Base-by-base conservation (phyloP, 371 early-diverging fungal species). In the Zopfochytrium polystomum region DNA sequence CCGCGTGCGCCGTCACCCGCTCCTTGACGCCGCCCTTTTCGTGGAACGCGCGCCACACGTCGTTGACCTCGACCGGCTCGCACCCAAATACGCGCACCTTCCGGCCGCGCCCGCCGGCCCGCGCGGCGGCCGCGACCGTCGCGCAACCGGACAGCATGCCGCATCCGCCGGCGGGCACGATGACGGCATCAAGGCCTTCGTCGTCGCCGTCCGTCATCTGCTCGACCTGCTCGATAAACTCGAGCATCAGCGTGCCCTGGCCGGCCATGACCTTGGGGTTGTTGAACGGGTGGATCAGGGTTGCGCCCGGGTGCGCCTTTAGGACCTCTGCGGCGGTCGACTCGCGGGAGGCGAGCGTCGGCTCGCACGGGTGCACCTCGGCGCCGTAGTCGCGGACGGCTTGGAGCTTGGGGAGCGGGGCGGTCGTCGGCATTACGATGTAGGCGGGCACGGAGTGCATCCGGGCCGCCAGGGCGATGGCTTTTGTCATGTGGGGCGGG, bases 71-170 rank as follows among this genome's bases (percentile, higher is more conserved):
- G 3, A 27, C 52, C 1, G 85, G 83, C 60, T 82, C 85, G 13
- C 78, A 81, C 2, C 71, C 83, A 68, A 77, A 81, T 0, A 84
- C 67, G 11, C 55, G 45, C 18, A 59, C 23, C 46, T 20, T 22
- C n/a, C n/a, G n/a, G n/a, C n/a, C n/a, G n/a, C n/a, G n/a, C n/a
- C n/a, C n/a, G n/a, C n/a, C n/a, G 20, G 63, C 55, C 15, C 65
- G 35, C 29, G 65, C 18, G 2, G 53, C 57, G 30, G 56, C 55
- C 5, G 49, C 76, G 3, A 82, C 82, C 29, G 79, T 62, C 2
- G 77, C 32, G 44, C 75, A 78, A 0, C 85, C 85, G 3, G 81
- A 71, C 1, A 85, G 32, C 82, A 85, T 71, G 0, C 85, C 85
- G 26, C 83, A 62, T 4, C 70, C 84, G 9, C 84, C 84, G 0